phyloP scores from a whole-genome alignment of 768 basidiomycete genomes.

The Tricholoma sp. region DNA sequence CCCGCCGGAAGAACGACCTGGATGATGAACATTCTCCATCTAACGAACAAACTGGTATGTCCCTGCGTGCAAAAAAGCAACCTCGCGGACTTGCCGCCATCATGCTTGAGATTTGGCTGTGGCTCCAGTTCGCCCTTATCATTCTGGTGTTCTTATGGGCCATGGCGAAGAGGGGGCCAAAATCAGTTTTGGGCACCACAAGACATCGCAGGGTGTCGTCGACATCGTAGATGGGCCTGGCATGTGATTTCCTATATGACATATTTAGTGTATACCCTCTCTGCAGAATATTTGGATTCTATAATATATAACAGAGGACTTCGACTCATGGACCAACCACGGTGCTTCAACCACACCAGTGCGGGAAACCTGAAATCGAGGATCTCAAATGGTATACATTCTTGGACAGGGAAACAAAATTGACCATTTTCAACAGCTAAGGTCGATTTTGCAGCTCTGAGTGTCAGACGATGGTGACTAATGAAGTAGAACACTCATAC shows the following conservation, averaged over 20 bases:
- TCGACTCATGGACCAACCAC: too few species aligned
- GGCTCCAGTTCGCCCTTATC: slow-evolving; percentile 76
- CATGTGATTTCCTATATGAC: neutral
- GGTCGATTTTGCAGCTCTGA: too few species aligned
- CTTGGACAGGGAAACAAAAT: too few species aligned
- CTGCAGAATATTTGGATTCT: too few species aligned
- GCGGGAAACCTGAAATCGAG: too few species aligned
- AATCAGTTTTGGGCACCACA: slow-evolving; percentile 52
- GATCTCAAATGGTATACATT: too few species aligned
- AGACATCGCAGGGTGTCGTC: slow-evolving; percentile 22
- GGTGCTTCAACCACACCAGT: too few species aligned
- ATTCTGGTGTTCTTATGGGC: slow-evolving; percentile 75
- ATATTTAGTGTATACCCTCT: too few species aligned
- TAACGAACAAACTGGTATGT: slow-evolving; percentile 4
- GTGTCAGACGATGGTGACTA: too few species aligned
- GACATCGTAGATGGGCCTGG: neutral
- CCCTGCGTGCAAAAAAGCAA: slow-evolving; percentile 14
- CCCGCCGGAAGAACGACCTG: slow-evolving; percentile 1
- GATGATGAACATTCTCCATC: neutral
- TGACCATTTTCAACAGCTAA: too few species aligned
- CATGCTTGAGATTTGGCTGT: slow-evolving; percentile 75
- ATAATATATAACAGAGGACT: too few species aligned
- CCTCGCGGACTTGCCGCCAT: slow-evolving; percentile 29
- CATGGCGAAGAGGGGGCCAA: slow-evolving; percentile 75
- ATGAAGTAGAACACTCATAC: too few species aligned